These are phyloP conservation scores for Pythium dissimile DNA, from an alignment of 352 stramenopile species.

Conservation along the genomic window DNA sequence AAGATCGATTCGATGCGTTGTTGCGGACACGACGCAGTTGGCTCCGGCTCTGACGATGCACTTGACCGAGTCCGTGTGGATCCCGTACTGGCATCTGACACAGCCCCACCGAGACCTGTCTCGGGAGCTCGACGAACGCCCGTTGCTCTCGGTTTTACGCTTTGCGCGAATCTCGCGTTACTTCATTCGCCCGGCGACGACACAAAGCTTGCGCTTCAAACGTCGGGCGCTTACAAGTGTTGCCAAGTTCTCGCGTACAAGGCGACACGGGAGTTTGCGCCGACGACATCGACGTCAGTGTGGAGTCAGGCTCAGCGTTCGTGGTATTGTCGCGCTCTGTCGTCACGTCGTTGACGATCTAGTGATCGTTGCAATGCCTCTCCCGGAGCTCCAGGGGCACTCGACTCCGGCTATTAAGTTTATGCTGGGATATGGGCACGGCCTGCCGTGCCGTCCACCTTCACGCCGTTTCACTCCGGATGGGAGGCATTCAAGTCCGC, in stretches of 20 bases:
- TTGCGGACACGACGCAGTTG: neutral
- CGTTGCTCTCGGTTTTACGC: constrained; percentile 7
- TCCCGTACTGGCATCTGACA: constrained; percentile 9
- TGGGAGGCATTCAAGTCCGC: neutral
- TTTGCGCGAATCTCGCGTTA: constrained; percentile 4
- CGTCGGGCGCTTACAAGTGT: neutral
- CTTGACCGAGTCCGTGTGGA: neutral
- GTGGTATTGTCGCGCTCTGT: constrained; percentile 3
- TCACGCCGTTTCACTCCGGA: neutral
- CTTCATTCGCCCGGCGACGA: neutral
- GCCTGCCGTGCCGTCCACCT: neutral
- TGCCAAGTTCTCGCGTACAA: constrained; percentile 2
- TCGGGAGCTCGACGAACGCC: neutral
- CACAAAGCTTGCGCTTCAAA: neutral
- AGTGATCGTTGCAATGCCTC: neutral
- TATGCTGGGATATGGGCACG: constrained; percentile 8
- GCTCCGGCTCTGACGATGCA: neutral
- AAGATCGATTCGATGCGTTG: neutral
- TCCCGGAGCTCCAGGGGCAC: neutral
- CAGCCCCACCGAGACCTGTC: neutral
- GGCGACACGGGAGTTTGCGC: neutral
- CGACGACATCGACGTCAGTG: constrained; percentile 2
- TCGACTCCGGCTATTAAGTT: neutral
- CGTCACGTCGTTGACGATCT: neutral
- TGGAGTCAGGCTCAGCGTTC: constrained; percentile 9